Evolutionary conservation across 148 eudicot species (phyloP), one percentile per base, ranked within the genome.

Genomic region (Polygonum maritimum): DNA sequence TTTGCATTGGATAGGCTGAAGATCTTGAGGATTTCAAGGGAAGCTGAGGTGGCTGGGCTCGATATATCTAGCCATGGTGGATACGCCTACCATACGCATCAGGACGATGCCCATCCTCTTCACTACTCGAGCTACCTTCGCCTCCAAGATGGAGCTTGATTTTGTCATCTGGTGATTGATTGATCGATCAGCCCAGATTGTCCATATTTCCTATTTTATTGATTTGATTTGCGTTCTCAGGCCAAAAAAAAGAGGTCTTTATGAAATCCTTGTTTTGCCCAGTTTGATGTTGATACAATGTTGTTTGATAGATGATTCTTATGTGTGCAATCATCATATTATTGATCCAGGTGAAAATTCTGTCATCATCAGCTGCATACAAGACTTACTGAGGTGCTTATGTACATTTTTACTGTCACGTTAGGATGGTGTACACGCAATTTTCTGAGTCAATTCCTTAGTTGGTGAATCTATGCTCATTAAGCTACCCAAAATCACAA

Each of bases 41-140:
- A 84, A 1, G 91, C 88, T 0, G 93, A 89, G 75, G 77, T 87
- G 63, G 89, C 88, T 12, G 93, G 93, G 18, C 91, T 89, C 19
- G 93, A 89, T 70, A 80, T 87, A 69, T 87, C 93, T 0, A 86
- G 91, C 67, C 93, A 89, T 75, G 93, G 93, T 48, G 93, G 93
- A 0, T 89, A 86, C 65, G 93, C 93, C 5, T 89, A 89, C 65
- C 77, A 79, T 70, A 81, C 85, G 40, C 86, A 85, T 47, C 74
- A 71, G 15, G 92, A 87, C 13, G 92, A 89, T 2, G 75, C 65
- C 39, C 83, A 75, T 16, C 82, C 86, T 15, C 81, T 75, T 38
- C 73, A 67, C 40, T 88, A 86, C 71, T 78, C 80, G 0, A 86
- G 87, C 4, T 89, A 87, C 38, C 36, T 75, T 70, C 33, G 88